Evolutionary conservation across 306 rosid species (phyloP).

Genomic region (Acacia crassicarpa): DNA sequence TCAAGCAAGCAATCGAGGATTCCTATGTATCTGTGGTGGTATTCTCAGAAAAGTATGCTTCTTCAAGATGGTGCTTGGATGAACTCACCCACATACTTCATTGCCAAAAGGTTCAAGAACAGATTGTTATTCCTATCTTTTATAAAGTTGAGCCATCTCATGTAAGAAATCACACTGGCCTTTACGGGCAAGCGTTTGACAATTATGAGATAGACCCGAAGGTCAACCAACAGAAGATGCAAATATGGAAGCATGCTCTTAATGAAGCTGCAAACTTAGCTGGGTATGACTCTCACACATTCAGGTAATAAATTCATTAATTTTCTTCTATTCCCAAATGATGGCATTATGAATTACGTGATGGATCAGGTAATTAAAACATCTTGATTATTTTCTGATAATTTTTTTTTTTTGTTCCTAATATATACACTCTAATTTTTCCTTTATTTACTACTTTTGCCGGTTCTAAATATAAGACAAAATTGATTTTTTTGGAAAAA

Average conservation of each 20-base stretch:
- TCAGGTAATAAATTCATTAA: neutral
- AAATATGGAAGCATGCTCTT: neutral
- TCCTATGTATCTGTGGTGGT: neutral
- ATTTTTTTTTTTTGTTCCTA: neutral
- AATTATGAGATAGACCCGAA: neutral
- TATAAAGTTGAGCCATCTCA: neutral
- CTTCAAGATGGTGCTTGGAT: slow-evolving; percentile 7
- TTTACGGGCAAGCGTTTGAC: neutral
- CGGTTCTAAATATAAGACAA: too few relatives aligned
- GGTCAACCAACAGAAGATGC: neutral
- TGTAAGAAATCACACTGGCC: neutral
- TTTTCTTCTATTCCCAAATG: too few relatives aligned
- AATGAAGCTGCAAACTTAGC: neutral
- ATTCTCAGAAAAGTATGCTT: neutral
- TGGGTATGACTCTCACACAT: neutral
- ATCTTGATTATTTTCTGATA: too few relatives aligned
- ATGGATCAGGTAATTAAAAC: too few relatives aligned
- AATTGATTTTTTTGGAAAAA: too few relatives aligned
- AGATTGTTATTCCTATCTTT: neutral
- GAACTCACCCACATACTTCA: slow-evolving; percentile 4
- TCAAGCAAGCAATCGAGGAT: neutral
- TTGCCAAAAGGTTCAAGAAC: neutral
- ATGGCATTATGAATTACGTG: too few relatives aligned
- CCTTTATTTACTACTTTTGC: too few relatives aligned
- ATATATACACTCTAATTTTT: neutral